phyloP scores from a whole-genome alignment of 2,329 filamentous ascomycete genomes.

The Tolypocladium paradoxum region DNA sequence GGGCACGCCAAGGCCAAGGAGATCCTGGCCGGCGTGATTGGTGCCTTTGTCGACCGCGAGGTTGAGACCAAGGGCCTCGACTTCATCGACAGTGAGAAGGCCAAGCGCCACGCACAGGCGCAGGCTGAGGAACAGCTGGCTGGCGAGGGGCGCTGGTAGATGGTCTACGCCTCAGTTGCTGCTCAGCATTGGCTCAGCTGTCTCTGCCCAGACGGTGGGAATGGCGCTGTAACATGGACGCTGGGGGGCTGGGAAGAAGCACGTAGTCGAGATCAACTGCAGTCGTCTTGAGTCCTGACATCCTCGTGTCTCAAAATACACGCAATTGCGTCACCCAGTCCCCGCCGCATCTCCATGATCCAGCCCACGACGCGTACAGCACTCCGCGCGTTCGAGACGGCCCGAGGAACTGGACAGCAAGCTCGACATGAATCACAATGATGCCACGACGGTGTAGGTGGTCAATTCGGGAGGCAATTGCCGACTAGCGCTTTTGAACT shows the following conservation, averaged over 20 bases:
- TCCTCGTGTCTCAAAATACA: neutral
- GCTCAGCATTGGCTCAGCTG: neutral
- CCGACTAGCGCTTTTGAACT: neutral
- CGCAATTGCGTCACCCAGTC: neutral
- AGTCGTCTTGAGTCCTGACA: neutral
- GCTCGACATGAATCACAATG: neutral
- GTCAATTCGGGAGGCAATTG: neutral
- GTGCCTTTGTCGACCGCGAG: constrained; percentile 20
- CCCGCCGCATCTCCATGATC: neutral
- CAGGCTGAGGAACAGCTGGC: constrained; percentile 14
- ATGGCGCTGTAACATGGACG: neutral
- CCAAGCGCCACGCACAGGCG: constrained; percentile 15
- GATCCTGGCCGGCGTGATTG: constrained; percentile 15
- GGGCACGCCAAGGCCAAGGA: constrained; percentile 19
- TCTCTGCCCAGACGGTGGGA: neutral
- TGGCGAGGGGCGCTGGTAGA: constrained; percentile 6
- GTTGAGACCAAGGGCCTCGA: constrained; percentile 19
- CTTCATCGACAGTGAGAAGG: constrained; percentile 15
- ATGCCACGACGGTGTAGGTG: neutral
- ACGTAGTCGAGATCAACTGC: neutral
- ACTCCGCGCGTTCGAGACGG: neutral
- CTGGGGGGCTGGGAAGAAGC: neutral
- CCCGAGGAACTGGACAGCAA: neutral
- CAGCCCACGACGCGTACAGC: neutral
- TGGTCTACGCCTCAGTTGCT: neutral